Evolutionary conservation across 1,139 yeast species (phyloP), one percentile per base, ranked within the genome.

Genomic region (Hanseniaspora gamundiae): DNA sequence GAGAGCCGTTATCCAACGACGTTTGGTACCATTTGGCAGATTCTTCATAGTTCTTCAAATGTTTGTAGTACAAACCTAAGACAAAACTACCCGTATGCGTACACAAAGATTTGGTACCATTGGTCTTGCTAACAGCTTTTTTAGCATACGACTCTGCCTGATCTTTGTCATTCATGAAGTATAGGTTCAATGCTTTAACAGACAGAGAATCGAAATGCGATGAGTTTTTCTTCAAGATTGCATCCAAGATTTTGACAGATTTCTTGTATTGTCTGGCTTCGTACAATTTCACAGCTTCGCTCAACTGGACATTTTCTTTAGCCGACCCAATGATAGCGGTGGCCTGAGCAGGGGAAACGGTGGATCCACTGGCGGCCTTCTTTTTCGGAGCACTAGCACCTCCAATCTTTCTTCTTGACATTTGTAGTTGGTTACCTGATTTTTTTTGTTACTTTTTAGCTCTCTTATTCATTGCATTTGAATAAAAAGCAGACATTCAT

Each of bases 201-300:
- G 95, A 86, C 48, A 84, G 65, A 2, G 94, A 78, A 57, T 85
- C 95, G 33, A 87, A 82, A 61, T 85, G 88, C 42, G 68, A 70
- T 10, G 86, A 71, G 57, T 78, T 78, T 55, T 84, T 85, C 65
- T 86, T 86, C 56, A 91, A 65, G 55, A 83, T 75, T 38, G 74
- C 69, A 46, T 93, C 97, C 29, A 86, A 74, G 30, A 78, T 60
- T 60, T 84, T 84, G 55, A 87, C 65, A 0, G 95, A 78, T 57
- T 87, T 87, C 59, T 86, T 86, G 69, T 87, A 88, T 62, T 86
- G 91, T 60, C 84, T 86, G 41, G 70, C 60, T 58, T 91, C 98
- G 57, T 86, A 91, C 42, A 84, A 71, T 55, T 79, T 78, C 58
- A 91, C 70, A 1, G 95, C 95, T 52, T 82, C 85, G 49, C 82